Percentiles rank a stretch among this genome's conserved stretches.
Conservation (phyloP, 805 yeast genomes). For the Pichia occidentalis region DNA sequence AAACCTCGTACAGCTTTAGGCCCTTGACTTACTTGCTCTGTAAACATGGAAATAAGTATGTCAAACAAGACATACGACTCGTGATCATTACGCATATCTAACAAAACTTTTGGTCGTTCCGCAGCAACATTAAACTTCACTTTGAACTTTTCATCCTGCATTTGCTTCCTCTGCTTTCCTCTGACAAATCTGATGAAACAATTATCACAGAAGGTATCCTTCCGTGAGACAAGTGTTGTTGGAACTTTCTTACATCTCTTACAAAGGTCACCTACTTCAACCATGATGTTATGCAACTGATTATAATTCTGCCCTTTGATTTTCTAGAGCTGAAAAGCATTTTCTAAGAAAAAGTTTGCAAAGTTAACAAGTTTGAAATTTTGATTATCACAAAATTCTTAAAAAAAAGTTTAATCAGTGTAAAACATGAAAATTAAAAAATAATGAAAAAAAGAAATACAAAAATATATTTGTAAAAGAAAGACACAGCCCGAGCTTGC, state of each 20-base stretch:
- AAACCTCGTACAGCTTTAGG: conserved; percentile 69
- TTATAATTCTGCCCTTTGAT: too few species aligned
- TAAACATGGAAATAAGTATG: conserved; percentile 51
- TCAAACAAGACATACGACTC: conserved; percentile 67
- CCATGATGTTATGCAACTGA: conserved; percentile 3
- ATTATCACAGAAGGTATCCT: conserved; percentile 54
- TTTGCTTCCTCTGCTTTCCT: conserved; percentile 73
- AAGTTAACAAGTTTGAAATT: too few species aligned
- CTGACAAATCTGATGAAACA: conserved; percentile 72
- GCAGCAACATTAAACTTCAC: conserved; percentile 51
- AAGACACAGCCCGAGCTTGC: too few species aligned
- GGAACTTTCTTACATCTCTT: conserved; percentile 42
- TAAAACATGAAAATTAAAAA: too few species aligned
- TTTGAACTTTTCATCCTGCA: conserved; percentile 67
- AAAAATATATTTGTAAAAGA: too few species aligned
- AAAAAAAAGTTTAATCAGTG: too few species aligned
- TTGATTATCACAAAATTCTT: too few species aligned
- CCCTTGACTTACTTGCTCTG: conserved; percentile 49
- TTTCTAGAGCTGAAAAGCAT: too few species aligned
- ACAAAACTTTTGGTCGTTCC: conserved; percentile 38
- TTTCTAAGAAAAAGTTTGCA: too few species aligned
- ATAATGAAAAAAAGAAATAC: too few species aligned
- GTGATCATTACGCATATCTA: conserved; percentile 61
- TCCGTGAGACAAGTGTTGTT: conserved; percentile 46
- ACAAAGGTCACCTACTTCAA: conserved; percentile 27